These are phyloP conservation scores for Eucalyptus erythrocorys DNA, from an alignment of 345 rosid species.

Conservation along the genomic window DNA sequence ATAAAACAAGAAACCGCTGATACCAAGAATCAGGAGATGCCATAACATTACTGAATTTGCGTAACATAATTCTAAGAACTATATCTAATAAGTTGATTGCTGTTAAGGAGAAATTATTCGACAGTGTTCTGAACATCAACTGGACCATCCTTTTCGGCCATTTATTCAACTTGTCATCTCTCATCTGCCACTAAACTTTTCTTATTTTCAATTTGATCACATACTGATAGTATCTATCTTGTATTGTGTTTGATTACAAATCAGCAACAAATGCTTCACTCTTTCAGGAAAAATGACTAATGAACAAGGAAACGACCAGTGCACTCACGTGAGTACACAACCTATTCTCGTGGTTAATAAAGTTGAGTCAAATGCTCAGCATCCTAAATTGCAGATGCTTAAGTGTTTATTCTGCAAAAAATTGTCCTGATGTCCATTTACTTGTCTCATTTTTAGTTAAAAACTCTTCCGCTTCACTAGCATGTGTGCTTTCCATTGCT, in stretches of 20 bases:
- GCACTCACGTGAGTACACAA: background rate
- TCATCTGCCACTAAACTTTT: background rate
- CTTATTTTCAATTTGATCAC: background rate
- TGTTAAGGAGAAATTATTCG: background rate
- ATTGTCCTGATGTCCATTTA: background rate
- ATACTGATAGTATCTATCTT: background rate
- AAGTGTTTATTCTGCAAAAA: background rate
- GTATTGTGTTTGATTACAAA: background rate
- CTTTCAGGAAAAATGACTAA: background rate
- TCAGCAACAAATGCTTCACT: background rate
- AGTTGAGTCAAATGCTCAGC: background rate
- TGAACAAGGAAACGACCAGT: background rate
- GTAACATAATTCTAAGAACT: background rate
- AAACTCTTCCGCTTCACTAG: background rate
- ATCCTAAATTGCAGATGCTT: background rate
- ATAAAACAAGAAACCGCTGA: background rate
- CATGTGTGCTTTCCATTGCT: background rate
- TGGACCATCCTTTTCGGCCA: background rate
- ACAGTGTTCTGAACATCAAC: background rate
- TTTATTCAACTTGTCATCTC: background rate
- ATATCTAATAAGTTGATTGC: background rate
- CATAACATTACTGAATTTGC: background rate
- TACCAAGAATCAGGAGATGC: background rate
- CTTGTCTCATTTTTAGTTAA: background rate
- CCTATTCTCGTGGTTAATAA: background rate